Conservation (phyloP, 345 rosid species). For the Populus simonii region DNA sequence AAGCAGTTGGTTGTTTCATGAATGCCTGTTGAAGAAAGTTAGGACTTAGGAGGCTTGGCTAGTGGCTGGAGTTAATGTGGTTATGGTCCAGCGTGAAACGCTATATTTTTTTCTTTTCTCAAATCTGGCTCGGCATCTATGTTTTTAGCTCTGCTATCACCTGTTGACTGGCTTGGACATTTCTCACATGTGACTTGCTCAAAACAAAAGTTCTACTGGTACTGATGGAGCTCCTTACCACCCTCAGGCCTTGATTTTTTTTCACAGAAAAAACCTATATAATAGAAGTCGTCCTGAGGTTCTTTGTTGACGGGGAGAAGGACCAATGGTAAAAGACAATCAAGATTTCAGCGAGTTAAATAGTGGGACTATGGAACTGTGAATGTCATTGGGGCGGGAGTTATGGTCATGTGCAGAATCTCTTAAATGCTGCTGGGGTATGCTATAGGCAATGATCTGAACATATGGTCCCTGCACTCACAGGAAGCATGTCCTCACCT, state of each 20-base stretch:
- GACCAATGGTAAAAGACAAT: background rate
- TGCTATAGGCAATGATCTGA: background rate
- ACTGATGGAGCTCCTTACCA: background rate
- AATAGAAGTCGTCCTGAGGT: background rate
- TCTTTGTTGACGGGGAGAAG: background rate
- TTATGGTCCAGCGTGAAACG: background rate
- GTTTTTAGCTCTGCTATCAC: background rate
- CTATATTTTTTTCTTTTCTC: background rate
- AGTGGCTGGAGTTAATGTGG: constrained; percentile 19
- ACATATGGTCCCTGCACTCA: constrained; percentile 6
- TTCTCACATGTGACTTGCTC: no score
- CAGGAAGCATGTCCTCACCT: background rate
- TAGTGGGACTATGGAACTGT: background rate
- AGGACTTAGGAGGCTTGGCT: constrained; percentile 8
- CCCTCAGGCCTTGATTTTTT: background rate
- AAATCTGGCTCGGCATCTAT: background rate
- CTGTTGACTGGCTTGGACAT: background rate
- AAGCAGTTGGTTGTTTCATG: constrained; percentile 36
- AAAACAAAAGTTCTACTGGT: background rate
- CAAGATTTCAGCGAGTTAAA: background rate
- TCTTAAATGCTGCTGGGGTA: background rate
- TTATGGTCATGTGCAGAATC: background rate
- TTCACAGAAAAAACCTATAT: background rate
- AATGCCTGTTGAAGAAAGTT: constrained; percentile 26
- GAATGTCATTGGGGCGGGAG: background rate